Percentiles rank a stretch among this genome's conserved stretches.
Conservation (phyloP, 805 yeast species). For the Ogataea pilisensis region DNA sequence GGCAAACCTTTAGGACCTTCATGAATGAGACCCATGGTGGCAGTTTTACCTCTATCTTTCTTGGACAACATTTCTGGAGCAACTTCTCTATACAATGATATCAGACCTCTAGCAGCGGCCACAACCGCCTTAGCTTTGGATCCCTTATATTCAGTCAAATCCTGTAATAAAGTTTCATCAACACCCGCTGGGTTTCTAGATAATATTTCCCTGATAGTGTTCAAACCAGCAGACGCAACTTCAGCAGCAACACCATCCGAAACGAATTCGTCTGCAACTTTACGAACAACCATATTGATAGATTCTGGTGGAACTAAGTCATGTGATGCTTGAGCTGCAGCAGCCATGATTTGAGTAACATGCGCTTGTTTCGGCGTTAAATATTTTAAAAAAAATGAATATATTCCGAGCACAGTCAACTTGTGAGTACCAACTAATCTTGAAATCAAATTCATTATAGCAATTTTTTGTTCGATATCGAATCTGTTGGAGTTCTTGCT, state of each 20-base stretch:
- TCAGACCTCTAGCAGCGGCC: conserved; percentile 88
- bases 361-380: conserved; percentile 91
- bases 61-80: conserved; percentile 93
- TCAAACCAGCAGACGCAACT: conserved; percentile 97
- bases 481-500: conserved; percentile 67
- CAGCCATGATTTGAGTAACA: conserved; percentile 96
- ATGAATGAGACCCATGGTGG: conserved; percentile 73
- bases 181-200: conserved; percentile 94
- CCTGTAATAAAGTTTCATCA: conserved; percentile 83
- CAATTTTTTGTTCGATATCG: conserved; percentile 82
- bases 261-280: conserved; percentile 95
- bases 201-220: conserved; percentile 89
- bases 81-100: conserved; percentile 83
- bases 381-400: conserved; percentile 83
- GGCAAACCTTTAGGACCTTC: conserved; percentile 48
- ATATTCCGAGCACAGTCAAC: conserved; percentile 82
- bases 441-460: conserved; percentile 81
- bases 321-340: conserved; percentile 94
- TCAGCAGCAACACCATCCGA: conserved; percentile 98
- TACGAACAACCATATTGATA: conserved; percentile 73
- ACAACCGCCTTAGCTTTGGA: conserved; percentile 91
- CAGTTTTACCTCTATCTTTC: conserved; percentile 91
- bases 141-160: conserved; percentile 83
- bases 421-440: conserved; percentile 93
- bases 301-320: conserved; percentile 97